Conservation (phyloP, 495 filamentous ascomycete species). For the Apiosordaria backusii region DNA sequence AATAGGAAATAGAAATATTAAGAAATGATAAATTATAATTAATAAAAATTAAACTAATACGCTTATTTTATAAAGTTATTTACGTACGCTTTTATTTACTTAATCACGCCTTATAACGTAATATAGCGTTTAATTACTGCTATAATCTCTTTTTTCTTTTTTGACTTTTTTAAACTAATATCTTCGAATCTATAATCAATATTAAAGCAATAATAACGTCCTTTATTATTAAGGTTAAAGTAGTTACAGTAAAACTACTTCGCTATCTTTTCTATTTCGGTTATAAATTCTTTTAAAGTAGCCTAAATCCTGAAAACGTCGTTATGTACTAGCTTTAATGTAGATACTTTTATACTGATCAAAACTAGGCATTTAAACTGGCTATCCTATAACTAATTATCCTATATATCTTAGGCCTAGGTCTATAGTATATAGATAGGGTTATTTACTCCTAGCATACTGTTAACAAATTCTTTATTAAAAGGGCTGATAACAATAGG, state of each 20-base stretch:
- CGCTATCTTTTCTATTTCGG: constrained; percentile 42
- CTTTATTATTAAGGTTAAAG: constrained; percentile 32
- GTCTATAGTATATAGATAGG: constrained; percentile 45
- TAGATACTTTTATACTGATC: constrained; percentile 44
- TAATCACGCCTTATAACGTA: constrained; percentile 33
- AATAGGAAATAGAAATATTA: constrained; percentile 9
- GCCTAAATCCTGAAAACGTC: constrained; percentile 31
- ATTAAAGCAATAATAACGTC: constrained; percentile 47
- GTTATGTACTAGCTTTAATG: constrained; percentile 30
- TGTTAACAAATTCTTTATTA: constrained; percentile 40
- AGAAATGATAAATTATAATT: constrained; percentile 11
- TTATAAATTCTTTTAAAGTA: constrained; percentile 30
- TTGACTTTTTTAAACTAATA: constrained; percentile 40
- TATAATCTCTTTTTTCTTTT: constrained; percentile 36
- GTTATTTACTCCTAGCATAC: constrained; percentile 44
- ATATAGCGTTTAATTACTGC: constrained; percentile 43
- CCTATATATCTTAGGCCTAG: constrained; percentile 42
- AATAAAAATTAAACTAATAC: constrained; percentile 2
- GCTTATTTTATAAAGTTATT: constrained; percentile 4
- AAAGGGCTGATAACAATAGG: constrained; percentile 39
- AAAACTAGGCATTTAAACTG: constrained; percentile 45
- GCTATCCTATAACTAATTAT: constrained; percentile 31
- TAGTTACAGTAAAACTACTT: constrained; percentile 40
- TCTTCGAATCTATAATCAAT: constrained; percentile 42
- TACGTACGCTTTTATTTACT: constrained; percentile 37